Evolutionary conservation across 2,329 filamentous ascomycete genomes (phyloP), one percentile per base, ranked within the genome.

Genomic region (Orbilia ellipsospora): DNA sequence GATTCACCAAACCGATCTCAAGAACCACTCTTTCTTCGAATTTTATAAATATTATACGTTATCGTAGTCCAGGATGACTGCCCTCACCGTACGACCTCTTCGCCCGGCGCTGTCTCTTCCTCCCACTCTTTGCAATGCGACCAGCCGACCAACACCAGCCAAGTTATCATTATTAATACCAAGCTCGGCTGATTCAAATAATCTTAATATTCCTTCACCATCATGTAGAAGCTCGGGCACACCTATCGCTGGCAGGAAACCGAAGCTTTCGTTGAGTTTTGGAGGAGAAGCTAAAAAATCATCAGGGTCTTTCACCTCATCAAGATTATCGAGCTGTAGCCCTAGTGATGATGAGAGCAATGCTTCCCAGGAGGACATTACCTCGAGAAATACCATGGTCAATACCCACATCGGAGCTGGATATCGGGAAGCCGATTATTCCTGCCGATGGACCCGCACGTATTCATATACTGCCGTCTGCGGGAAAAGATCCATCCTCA

Each of bases 1-100:
- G n/a, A 13, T 45, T 65, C 51, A 10, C 31, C 56, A 5, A 36
- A 61, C 50, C 26, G 23, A 56, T 60, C 31, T 26, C 13, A 51
- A 20, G 31, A 36, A 36, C 6, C 31, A 7, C 10, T 36, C 31
- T 7, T 36, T 10, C 10, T 36, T 10, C 31, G 31, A 36, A 36
- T 10, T 16, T 51, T 52, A 31, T 56, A 45, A 18, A 50, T 51
- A 45, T 18, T 64, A 66, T 63, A 73, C 57, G 55, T 63, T 15
- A n/a, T 8, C 20, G 64, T 75, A 75, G 72, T 75, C 72, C 72
- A 75, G 64, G 72, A 75, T 75, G 72, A 64, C 72, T 75, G 60
- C 72, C 16, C 59, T 75, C 52, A 64, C 72, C 51, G 64, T 75
- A 64, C 64, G 72, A 75, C 72, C 72, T 26, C 72, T 75, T 52